phyloP scores from a whole-genome alignment of 768 basidiomycete genomes.

The Dacryopinax spathularia region DNA sequence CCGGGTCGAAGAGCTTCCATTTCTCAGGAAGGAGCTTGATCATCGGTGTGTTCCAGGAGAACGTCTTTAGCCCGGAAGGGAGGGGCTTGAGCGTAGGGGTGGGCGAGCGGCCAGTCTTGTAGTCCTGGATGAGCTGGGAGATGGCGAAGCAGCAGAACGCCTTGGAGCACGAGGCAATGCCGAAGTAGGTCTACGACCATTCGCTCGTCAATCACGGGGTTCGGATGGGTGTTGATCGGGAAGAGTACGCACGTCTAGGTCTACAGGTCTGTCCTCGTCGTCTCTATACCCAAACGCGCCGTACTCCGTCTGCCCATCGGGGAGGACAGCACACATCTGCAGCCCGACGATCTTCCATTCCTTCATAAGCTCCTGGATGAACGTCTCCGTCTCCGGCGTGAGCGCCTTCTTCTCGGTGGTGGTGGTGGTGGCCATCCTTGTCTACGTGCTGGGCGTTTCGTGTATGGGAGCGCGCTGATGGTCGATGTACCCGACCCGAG shows the following conservation, averaged over 20 bases:
- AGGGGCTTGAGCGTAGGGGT: conserved; percentile 18
- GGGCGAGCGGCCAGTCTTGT: conserved; percentile 22
- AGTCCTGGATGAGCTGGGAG: conserved; percentile 34
- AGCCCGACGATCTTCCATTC: conserved; percentile 21
- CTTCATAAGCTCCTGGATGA: neutral
- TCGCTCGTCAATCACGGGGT: neutral
- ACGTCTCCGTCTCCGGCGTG: neutral
- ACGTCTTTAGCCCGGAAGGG: conserved; percentile 19
- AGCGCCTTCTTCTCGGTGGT: neutral
- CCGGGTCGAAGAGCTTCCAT: conserved; percentile 33
- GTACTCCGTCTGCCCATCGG: conserved; percentile 20
- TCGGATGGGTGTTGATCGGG: neutral
- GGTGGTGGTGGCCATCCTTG: neutral
- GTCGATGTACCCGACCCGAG: too few species aligned
- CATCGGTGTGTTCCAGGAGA: conserved; percentile 29
- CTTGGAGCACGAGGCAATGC: conserved; percentile 28
- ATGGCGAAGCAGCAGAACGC: conserved; percentile 29
- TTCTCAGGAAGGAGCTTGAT: conserved; percentile 27
- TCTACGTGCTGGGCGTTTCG: too few species aligned
- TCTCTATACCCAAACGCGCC: conserved; percentile 26
- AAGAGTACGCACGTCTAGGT: conserved; percentile 22
- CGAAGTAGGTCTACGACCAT: conserved; percentile 26
- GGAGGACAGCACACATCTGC: conserved; percentile 20
- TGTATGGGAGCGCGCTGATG: too few species aligned
- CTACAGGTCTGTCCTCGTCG: conserved; percentile 24